Evolutionary conservation across 2,329 filamentous ascomycete species (phyloP).

Genomic region (Xylariaceae sp.): DNA sequence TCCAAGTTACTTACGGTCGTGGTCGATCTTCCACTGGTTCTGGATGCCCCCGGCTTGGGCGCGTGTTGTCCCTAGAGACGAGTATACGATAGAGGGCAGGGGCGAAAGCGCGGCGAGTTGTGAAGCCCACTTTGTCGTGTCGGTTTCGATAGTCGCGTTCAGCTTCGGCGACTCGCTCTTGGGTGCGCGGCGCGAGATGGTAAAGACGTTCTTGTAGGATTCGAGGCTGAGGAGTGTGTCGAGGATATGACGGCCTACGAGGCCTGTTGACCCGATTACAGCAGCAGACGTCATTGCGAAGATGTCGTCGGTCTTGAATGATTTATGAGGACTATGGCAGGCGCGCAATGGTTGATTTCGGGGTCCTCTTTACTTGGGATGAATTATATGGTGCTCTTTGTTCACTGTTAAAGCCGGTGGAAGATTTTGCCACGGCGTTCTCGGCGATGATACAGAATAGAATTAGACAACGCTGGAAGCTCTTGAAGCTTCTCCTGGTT

Average conservation of each 20-base stretch:
- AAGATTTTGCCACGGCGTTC: no score
- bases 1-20: slow-evolving; percentile 50
- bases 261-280: slow-evolving; percentile 61
- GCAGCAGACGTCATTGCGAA: slow-evolving; percentile 42
- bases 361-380: no score
- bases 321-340: no score
- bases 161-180: slow-evolving; percentile 53
- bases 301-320: slow-evolving; percentile 30
- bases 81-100: slow-evolving; percentile 62
- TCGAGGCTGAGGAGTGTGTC: slow-evolving; percentile 51
- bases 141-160: slow-evolving; percentile 58
- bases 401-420: no score
- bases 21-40: slow-evolving; percentile 81
- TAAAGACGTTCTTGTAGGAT: slow-evolving; percentile 50
- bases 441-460: no score
- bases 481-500: no score
- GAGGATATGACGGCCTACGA: slow-evolving; percentile 71
- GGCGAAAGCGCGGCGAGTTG: slow-evolving; percentile 52
- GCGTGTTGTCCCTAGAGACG: slow-evolving; percentile 74
- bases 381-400: no score
- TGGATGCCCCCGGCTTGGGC: slow-evolving; percentile 68
- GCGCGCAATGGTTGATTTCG: no score
- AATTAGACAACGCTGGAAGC: no score
- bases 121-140: slow-evolving; percentile 63
- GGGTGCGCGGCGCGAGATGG: slow-evolving; percentile 62